Base-by-base conservation (phyloP, 2,329 filamentous ascomycete genomes). In the Cercospora citrullina region DNA sequence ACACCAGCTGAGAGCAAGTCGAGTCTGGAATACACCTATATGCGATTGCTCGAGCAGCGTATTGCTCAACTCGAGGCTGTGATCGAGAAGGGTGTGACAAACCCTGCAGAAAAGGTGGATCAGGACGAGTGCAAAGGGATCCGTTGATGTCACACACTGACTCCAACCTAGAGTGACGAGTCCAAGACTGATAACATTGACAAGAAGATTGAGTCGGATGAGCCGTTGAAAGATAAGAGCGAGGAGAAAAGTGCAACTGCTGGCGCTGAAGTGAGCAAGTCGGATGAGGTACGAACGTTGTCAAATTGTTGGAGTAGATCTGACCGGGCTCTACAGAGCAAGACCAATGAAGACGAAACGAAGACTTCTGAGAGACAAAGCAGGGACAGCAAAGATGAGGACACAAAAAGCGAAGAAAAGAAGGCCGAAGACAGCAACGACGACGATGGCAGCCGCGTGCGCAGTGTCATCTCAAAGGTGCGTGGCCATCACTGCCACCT, bases 31-130 rank as follows among this genome's bases (percentile, higher is more conserved):
- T 28, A 64, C 21, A 51, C 26, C 28, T 67, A 67, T 42, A 64
- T 67, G 23, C 60, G 48, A 21, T 31, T 67, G 14, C 65, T 67
- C 5, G 65, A 67, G 51, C 18, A 62, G 28, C 65, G 65, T 14
- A 63, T 63, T 23, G 59, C 60, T 31, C 60, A 67, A 26, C 64
- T 66, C 16, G 57, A 66, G 36, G 36, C 26, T 60, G 58, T 23
- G 21, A 39, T 42, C 28, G 23, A 62, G 10, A 21, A 31, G 26
- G 36, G 26, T 14, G n/a, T 39, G 18, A 42, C 60, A 26, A n/a
- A n/a, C 31, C 16, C 36, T 6, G 30, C 28, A 60, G 58, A 36
- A 33, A 36, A 60, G 31, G 28, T 30, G 6, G 28, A 39, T 39
- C 14, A 39, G 7, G 5, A 39, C 16, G 36, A n/a, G 16, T 6